Conservation (phyloP, 192 early-diverging fungal genomes). For the Anaeromyces robustus region DNA sequence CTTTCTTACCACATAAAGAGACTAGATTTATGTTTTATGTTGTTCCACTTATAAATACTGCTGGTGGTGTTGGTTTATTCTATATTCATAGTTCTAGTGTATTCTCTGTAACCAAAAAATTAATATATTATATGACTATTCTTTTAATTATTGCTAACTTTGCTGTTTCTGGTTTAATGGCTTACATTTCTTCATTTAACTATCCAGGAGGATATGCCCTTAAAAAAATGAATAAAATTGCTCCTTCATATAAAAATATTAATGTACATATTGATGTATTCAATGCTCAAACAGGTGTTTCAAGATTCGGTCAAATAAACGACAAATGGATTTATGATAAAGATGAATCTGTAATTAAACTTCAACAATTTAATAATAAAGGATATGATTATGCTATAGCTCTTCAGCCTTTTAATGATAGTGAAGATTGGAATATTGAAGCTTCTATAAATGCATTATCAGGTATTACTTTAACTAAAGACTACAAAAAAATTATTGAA, state of each 20-base stretch:
- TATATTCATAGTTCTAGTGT: conserved; percentile 14
- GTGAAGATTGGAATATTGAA: neutral
- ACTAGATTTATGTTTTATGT: conserved; percentile 85
- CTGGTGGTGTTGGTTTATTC: conserved; percentile 36
- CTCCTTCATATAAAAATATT: conserved; percentile 1
- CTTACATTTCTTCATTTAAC: conserved; percentile 49
- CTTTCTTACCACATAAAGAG: conserved; percentile 79
- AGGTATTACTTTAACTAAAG: neutral
- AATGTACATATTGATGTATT: conserved; percentile 53
- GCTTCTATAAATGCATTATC: neutral
- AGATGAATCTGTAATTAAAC: neutral
- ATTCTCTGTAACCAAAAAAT: conserved; percentile 2
- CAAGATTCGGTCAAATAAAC: conserved; percentile 52
- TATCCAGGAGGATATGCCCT: conserved; percentile 84
- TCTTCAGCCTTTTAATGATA: neutral
- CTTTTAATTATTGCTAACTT: neutral
- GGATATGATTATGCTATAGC: neutral
- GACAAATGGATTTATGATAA: neutral
- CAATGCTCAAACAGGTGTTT: conserved; percentile 68
- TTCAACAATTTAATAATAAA: neutral
- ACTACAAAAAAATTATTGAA: neutral
- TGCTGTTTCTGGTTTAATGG: conserved; percentile 1
- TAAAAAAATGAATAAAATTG: conserved; percentile 33
- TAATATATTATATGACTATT: neutral
- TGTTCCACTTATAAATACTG: conserved; percentile 63